Evolutionary conservation across 2,329 filamentous ascomycete genomes (phyloP).

Genomic region (Xylaria hypoxylon): DNA sequence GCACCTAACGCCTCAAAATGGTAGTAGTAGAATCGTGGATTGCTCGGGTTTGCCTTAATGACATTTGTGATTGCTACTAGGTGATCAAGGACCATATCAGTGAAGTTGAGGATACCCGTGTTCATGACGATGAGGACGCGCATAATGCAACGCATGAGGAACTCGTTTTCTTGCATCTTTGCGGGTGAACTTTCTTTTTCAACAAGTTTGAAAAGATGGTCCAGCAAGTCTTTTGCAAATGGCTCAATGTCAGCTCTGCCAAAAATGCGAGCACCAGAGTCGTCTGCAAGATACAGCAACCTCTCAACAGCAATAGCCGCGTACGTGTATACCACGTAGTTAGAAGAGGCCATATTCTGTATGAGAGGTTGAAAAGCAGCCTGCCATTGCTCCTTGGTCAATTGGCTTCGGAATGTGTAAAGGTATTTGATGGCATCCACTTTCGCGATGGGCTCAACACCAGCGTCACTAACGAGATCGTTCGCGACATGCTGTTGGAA

Average conservation of each 20-base stretch:
- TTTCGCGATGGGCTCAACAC: conserved; percentile 86
- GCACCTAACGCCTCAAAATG: conserved; percentile 96
- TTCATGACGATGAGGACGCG: conserved; percentile 93
- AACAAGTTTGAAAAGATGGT: conserved; percentile 91
- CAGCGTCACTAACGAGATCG: conserved; percentile 80
- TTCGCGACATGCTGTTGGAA: conserved; percentile 92
- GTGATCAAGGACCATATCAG: conserved; percentile 83
- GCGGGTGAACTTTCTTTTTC: conserved; percentile 85
- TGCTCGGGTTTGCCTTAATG: conserved; percentile 95
- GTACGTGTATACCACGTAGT: conserved; percentile 98
- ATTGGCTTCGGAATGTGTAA: conserved; percentile 94
- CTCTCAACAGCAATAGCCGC: conserved; percentile 97
- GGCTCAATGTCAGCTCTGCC: conserved; percentile 81
- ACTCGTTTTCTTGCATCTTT: conserved; percentile 99
- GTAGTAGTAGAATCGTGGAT: conserved; percentile 98
- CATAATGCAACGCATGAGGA: conserved; percentile 99
- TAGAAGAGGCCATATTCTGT: conserved; percentile 86
- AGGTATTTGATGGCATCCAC: conserved; percentile 99
- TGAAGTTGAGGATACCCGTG: conserved; percentile 79
- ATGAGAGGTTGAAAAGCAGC: conserved; percentile 89
- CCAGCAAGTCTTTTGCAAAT: conserved; percentile 85
- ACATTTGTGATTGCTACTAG: conserved; percentile 90
- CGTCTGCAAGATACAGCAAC: conserved; percentile 84
- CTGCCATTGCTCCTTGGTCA: conserved; percentile 92
- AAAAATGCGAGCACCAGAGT: conserved; percentile 81